Evolutionary conservation across 2,329 filamentous ascomycete species (phyloP).

Genomic region (Colletotrichum sansevieriae): DNA sequence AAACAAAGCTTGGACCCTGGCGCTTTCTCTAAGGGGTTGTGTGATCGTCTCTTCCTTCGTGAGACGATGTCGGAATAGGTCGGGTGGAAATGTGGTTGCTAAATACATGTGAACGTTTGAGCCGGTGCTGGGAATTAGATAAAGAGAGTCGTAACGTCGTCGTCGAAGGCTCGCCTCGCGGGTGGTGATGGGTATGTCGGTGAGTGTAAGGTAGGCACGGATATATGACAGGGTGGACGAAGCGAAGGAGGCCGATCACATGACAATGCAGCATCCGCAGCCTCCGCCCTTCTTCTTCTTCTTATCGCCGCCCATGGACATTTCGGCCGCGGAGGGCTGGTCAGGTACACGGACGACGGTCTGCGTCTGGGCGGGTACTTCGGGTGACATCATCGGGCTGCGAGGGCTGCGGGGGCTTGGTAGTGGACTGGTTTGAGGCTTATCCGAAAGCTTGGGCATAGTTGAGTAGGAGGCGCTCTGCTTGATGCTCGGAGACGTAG

Average conservation of each 20-base stretch:
- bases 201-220: constrained; percentile 24
- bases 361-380: constrained; percentile 43
- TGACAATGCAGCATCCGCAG: constrained; percentile 66
- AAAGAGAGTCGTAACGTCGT: constrained; percentile 45
- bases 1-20: constrained; percentile 23
- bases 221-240: constrained; percentile 15
- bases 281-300: constrained; percentile 56
- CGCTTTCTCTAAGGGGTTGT: constrained; percentile 33
- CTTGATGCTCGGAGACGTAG: constrained; percentile 51
- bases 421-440: constrained; percentile 55
- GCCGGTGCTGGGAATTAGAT: constrained; percentile 36
- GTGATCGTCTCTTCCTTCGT: constrained; percentile 15
- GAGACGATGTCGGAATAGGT: constrained; percentile 11
- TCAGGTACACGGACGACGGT: constrained; percentile 44
- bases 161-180: constrained; percentile 41
- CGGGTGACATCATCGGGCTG: constrained; percentile 50
- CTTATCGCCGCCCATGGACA: constrained; percentile 44
- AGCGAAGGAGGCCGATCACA: constrained; percentile 51
- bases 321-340: constrained; percentile 24
- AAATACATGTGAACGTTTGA: constrained; percentile 41
- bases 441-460: constrained; percentile 70
- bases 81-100: constrained; percentile 32
- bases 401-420: constrained; percentile 61
- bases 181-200: constrained; percentile 30
- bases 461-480: constrained; percentile 70